A percentile compares a stretch with the other conserved stretches of the same genome.
These are phyloP conservation scores for Ambrosiella xylebori DNA, from an alignment of 2,329 filamentous ascomycete species.

Conservation along the genomic window DNA sequence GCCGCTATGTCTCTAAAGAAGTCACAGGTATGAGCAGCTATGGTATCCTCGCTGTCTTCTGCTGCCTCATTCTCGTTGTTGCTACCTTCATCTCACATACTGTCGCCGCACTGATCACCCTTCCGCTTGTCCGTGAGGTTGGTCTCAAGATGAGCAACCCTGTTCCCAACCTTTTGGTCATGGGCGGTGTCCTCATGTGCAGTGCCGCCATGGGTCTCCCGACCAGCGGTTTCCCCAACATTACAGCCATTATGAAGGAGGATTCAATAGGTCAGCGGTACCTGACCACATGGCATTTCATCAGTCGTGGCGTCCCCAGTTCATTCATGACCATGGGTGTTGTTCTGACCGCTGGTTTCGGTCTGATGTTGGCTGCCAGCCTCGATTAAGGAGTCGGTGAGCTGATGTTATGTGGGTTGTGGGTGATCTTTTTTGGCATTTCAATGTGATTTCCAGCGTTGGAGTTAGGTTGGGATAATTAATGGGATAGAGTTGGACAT, in stretches of 20 bases:
- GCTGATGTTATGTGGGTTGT: not conserved
- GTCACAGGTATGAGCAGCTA: constrained; percentile 74
- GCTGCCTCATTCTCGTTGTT: constrained; percentile 68
- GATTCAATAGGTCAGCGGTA: constrained; percentile 87
- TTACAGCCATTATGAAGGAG: constrained; percentile 99
- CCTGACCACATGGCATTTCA: constrained; percentile 81
- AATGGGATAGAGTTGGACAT: too few relatives aligned
- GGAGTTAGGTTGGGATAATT: too few relatives aligned
- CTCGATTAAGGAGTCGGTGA: constrained; percentile 26
- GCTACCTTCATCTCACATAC: constrained; percentile 98
- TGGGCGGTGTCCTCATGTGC: constrained; percentile 91
- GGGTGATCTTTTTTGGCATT: not conserved
- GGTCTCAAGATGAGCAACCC: constrained; percentile 73
- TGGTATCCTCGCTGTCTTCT: constrained; percentile 71
- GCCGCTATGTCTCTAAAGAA: constrained; percentile 51
- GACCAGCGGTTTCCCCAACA: constrained; percentile 93
- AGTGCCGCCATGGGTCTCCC: constrained; percentile 91
- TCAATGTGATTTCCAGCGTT: too few relatives aligned
- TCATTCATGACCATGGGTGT: constrained; percentile 68
- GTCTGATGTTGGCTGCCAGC: constrained; percentile 62
- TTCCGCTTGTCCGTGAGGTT: constrained; percentile 77
- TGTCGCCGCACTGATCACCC: constrained; percentile 83
- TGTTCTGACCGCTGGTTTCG: constrained; percentile 79
- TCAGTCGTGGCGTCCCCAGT: constrained; percentile 79
- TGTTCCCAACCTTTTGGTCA: constrained; percentile 86